These are phyloP conservation scores for Pholiota molesta DNA, from an alignment of 768 basidiomycete species.

Conservation along the genomic window DNA sequence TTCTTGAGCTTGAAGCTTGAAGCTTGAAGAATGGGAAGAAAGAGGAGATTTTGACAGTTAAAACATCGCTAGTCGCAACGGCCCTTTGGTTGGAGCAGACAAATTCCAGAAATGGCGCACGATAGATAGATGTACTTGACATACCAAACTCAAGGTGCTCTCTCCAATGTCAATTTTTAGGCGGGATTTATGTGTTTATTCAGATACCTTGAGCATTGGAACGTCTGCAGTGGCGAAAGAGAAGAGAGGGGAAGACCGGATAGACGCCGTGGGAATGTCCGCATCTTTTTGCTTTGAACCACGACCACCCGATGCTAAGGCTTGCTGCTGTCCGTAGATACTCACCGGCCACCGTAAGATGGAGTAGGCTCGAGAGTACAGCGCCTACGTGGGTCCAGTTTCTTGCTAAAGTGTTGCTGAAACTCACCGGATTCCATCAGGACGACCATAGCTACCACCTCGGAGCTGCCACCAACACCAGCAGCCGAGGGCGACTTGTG, in stretches of 20 bases:
- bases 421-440: neutral
- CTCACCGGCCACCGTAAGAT: constrained; percentile 11
- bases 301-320: constrained; percentile 24
- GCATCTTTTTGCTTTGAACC: constrained; percentile 17
- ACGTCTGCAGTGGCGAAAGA: neutral
- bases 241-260: neutral
- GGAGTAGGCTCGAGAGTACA: constrained; percentile 15
- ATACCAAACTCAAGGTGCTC: neutral
- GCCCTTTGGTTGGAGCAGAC: neutral
- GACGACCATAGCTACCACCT: neutral
- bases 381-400: constrained; percentile 8
- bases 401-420: neutral
- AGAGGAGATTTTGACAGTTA: too few relatives aligned
- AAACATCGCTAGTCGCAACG: too few relatives aligned
- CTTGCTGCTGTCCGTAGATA: constrained; percentile 21
- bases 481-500: neutral
- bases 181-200: too few relatives aligned
- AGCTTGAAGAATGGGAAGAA: too few relatives aligned
- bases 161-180: too few relatives aligned
- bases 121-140: neutral
- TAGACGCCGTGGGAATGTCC: constrained; percentile 19
- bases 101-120: neutral
- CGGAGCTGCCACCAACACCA: neutral
- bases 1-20: too few relatives aligned
- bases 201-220: neutral